These are phyloP conservation scores for Plantago lanceolata DNA, from an alignment of 305 asterid genomes.

Conservation along the genomic window DNA sequence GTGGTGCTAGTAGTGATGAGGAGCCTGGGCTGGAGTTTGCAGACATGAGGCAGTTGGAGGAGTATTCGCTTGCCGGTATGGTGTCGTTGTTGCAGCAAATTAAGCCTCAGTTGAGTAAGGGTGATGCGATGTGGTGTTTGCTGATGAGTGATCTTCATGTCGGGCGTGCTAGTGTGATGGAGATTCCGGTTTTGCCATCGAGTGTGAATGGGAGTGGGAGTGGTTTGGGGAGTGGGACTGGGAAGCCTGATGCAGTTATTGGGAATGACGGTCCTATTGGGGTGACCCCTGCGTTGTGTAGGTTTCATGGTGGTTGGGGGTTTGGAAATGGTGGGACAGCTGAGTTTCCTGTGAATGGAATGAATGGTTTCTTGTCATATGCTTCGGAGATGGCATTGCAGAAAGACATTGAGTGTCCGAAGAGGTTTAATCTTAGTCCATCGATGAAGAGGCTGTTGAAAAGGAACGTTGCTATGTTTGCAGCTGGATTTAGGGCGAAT, in stretches of 20 bases:
- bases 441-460: conserved; percentile 76
- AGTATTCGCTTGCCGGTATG: conserved; percentile 51
- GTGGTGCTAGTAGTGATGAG: conserved; percentile 34
- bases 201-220: conserved; percentile 18
- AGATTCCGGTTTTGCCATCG: conserved; percentile 46
- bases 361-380: conserved; percentile 44
- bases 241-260: conserved; percentile 37
- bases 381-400: conserved; percentile 56
- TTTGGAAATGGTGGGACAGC: conserved; percentile 62
- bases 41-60: conserved; percentile 55
- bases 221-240: conserved; percentile 25
- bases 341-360: conserved; percentile 60
- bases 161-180: conserved; percentile 81
- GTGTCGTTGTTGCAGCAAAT: conserved; percentile 56
- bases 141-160: conserved; percentile 85
- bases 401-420: conserved; percentile 82
- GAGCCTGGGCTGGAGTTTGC: conserved; percentile 47
- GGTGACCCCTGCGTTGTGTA: conserved; percentile 68
- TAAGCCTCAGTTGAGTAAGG: conserved; percentile 55
- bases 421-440: conserved; percentile 85
- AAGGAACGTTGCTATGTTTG: conserved; percentile 84
- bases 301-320: conserved; percentile 92
- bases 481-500: conserved; percentile 84
- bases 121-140: conserved; percentile 93
- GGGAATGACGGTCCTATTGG: conserved; percentile 58